Evolutionary conservation across 257 asterid genomes (phyloP), one percentile per base, ranked within the genome.

Genomic region (Rauvolfia tetraphylla): DNA sequence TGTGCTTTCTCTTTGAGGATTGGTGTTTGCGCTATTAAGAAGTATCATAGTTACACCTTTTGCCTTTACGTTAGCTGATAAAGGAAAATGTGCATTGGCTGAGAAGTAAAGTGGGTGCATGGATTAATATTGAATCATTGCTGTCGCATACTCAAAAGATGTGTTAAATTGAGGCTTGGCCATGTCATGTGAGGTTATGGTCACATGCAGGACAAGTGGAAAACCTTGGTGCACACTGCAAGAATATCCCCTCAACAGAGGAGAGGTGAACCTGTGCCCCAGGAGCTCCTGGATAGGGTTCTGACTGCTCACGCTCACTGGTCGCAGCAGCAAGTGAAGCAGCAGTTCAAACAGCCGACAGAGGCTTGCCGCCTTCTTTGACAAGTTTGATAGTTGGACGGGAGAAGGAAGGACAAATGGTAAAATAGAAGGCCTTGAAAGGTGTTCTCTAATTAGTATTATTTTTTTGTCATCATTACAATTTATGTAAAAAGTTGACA

Each of bases 261-360:
- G 80, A 86, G 99, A 74, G 99, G 98, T 0, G 97, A 95, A 82
- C 99, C 99, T 0, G 98, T 93, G 75, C 98, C 99, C 2, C 99
- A 95, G 76, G 99, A 91, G 84, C 97, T 95, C 20, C 87, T 93
- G 58, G 97, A 95, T 73, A 79, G 99, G 68, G 99, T 95, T 33
- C 76, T 95, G 79, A 81, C 92, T 13, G 98, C 99, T 1, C 98
- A 95, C 63, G 95, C 99, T 51, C 90, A 88, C 88, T 95, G 99
- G 98, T 87, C 98, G 1, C 99, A 89, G 83, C 99, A 93, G 82
- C 96, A 90, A 79, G 89, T 92, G 41, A 93, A 88, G 75, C 97
- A 93, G 61, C 98, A 89, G 82, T 85, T 89, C 77, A 92, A 90
- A 84, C 85, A 93, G 70, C 93, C 87, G 44, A 84, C 91, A 0